Percentiles rank a stretch among this genome's conserved stretches.
Evolutionary conservation across 306 rosid species (phyloP).

Genomic region (Dryas drummondii): DNA sequence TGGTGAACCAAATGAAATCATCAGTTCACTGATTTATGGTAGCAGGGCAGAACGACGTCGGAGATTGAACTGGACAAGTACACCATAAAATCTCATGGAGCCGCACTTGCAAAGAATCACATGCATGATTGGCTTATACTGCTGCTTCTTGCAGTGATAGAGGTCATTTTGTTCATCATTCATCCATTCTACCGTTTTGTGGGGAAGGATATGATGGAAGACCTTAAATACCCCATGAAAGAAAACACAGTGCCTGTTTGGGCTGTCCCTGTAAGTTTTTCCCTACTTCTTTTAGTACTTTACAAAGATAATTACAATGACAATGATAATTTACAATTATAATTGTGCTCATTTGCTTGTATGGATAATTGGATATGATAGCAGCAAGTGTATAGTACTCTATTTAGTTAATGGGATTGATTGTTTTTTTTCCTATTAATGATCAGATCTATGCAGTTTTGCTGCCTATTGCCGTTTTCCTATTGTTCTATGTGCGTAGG

Average conservation of each 20-base stretch:
- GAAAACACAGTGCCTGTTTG: constrained; percentile 81
- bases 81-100: constrained; percentile 88
- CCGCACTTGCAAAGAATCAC: constrained; percentile 67
- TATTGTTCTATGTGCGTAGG: constrained; percentile 63
- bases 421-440: constrained; percentile 25
- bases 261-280: constrained; percentile 81
- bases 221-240: constrained; percentile 80
- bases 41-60: constrained; percentile 30
- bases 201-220: constrained; percentile 89
- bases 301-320: background rate
- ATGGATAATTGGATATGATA: background rate
- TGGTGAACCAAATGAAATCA: background rate
- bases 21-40: background rate
- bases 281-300: background rate
- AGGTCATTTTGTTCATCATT: constrained; percentile 40
- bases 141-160: constrained; percentile 61
- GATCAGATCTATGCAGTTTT: constrained; percentile 73
- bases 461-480: constrained; percentile 68
- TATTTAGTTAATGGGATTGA: background rate
- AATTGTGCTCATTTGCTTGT: background rate
- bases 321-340: background rate
- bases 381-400: background rate
- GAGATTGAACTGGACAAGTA: constrained; percentile 46
- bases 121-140: constrained; percentile 75
- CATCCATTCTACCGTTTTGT: constrained; percentile 87